Percentiles rank a stretch among this genome's conserved stretches.
phyloP scores from a whole-genome alignment of 495 filamentous ascomycete genomes.

The Cercophora scortea region DNA sequence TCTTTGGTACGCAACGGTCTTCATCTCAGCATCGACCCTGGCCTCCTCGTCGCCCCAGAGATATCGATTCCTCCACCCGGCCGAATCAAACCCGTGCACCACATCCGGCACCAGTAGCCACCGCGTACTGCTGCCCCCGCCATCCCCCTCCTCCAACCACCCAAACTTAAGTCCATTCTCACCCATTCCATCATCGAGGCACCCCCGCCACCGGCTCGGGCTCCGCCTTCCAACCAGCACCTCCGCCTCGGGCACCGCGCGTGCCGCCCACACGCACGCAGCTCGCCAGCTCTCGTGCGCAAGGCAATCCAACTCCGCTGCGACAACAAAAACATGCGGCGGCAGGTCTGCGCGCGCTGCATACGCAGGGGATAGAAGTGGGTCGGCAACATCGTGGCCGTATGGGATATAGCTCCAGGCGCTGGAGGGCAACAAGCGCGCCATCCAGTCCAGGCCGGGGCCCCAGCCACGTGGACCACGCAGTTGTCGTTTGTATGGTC shows the following conservation, averaged over 20 bases:
- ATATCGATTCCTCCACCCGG: constrained; percentile 11
- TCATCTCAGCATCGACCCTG: constrained; percentile 25
- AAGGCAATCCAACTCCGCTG: constrained; percentile 42
- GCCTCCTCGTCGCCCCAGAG: constrained; percentile 19
- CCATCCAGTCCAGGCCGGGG: constrained; percentile 20
- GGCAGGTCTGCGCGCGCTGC: constrained; percentile 22
- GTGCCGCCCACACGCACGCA: constrained; percentile 20
- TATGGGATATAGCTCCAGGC: constrained; percentile 28
- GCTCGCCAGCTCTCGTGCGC: constrained; percentile 28
- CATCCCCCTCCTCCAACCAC: constrained; percentile 18
- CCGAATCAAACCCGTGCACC: constrained; percentile 29
- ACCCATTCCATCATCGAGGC: constrained; percentile 14
- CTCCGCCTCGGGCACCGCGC: constrained; percentile 14
- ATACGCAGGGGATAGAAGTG: constrained; percentile 24
- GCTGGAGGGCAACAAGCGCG: constrained; percentile 14
- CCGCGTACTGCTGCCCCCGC: constrained; percentile 12
- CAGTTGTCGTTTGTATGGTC: constrained; percentile 25
- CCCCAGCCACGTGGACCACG: constrained; percentile 17
- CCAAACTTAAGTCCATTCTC: constrained; percentile 19
- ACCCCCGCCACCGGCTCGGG: constrained; percentile 12
- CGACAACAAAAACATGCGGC: constrained; percentile 39
- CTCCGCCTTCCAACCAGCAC: constrained; percentile 18
- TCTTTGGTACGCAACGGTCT: constrained; percentile 26
- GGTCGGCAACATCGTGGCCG: constrained; percentile 18
- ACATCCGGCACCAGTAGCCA: constrained; percentile 35